These are phyloP conservation scores for Chytriomyces confervae DNA, from an alignment of 192 early-diverging fungal genomes.

Conservation along the genomic window DNA sequence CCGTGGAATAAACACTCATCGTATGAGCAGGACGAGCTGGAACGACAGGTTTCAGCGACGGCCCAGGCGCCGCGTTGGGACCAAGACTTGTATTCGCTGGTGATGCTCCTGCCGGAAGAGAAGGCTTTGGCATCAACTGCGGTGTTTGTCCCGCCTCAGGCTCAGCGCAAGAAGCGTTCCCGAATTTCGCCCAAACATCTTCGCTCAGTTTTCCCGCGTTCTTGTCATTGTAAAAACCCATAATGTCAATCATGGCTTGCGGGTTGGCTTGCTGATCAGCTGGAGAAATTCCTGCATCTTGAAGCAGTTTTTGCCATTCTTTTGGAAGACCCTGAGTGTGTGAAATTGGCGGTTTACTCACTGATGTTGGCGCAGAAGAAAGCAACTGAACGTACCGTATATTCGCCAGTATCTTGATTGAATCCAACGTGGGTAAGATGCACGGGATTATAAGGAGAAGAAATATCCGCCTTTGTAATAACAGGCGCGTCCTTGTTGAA, in stretches of 20 bases:
- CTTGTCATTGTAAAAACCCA: slow-evolving; percentile 54
- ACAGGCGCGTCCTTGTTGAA: slow-evolving; percentile 23
- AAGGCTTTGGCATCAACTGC: not conserved
- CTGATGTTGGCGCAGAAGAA: not conserved
- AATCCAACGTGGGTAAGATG: slow-evolving; percentile 98
- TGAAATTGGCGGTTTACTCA: not conserved
- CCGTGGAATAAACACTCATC: slow-evolving; percentile 62
- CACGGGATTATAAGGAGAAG: slow-evolving; percentile 92
- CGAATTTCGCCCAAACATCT: slow-evolving; percentile 36
- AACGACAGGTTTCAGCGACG: slow-evolving; percentile 53
- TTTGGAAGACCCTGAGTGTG: slow-evolving; percentile 83
- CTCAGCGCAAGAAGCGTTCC: not conserved
- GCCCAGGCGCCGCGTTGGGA: slow-evolving; percentile 21
- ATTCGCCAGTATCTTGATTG: slow-evolving; percentile 93
- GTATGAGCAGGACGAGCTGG: slow-evolving; percentile 63
- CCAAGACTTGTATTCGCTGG: not conserved
- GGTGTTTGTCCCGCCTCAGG: not conserved
- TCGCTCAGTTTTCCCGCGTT: slow-evolving; percentile 33
- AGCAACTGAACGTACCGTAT: slow-evolving; percentile 46
- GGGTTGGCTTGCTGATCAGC: slow-evolving; percentile 93
- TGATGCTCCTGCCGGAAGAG: not conserved
- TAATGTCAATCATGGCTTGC: slow-evolving; percentile 68
- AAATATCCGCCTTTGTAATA: slow-evolving; percentile 65
- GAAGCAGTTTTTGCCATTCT: slow-evolving; percentile 90
- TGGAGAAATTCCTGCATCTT: slow-evolving; percentile 93